Base-by-base conservation (phyloP, 176 grass and related monocot genomes). In the Puccinellia tenuiflora region DNA sequence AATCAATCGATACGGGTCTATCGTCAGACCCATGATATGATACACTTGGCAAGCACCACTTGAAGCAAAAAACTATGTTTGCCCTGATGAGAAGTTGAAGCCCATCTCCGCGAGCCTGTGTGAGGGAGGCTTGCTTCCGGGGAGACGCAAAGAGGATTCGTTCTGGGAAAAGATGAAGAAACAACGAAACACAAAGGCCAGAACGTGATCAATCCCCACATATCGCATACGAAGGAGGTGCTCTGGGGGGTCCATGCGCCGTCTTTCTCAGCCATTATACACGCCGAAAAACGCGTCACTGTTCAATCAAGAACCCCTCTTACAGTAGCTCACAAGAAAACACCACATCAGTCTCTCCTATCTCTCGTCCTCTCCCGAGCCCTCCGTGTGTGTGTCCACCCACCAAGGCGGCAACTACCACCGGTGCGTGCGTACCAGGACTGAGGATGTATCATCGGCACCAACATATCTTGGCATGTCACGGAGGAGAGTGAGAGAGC, bases 211-310 rank as follows among this genome's bases (percentile, higher is more conserved):
- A 80, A 77, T 85, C 83, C 62, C 71, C 62, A 70, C 62, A 18
- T 54, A 38, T 38, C 35, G 35, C 35, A 38, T 6, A 38, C 1
- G 13, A 8, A 4, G 34, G 59, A 26, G 29, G 25, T 5, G n/a
- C 30, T 50, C 35, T 4, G 33, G 34, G 14, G 76, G 69, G 70
- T 81, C 87, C 87, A 85, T 85, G 76, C 77, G 77, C 38, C 60
- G 82, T 81, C 87, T 70, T 85, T 61, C 82, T 85, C 82, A 77
- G 61, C 29, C 77, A 81, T 68, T 68, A 39, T 22, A 13, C 61
- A 20, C 22, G 30, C 76, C 68, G 56, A 16, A 61, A 25, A 46
- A 47, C 16, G 69, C 45, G 76, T 76, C 76, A 60, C 81, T 88
- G 56, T 84, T 84, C 25, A 52, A 52, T 9, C 10, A 45, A 54